Base-by-base conservation (phyloP, 1,284 basidiomycete species). In the Ceratobasidium sp. region DNA sequence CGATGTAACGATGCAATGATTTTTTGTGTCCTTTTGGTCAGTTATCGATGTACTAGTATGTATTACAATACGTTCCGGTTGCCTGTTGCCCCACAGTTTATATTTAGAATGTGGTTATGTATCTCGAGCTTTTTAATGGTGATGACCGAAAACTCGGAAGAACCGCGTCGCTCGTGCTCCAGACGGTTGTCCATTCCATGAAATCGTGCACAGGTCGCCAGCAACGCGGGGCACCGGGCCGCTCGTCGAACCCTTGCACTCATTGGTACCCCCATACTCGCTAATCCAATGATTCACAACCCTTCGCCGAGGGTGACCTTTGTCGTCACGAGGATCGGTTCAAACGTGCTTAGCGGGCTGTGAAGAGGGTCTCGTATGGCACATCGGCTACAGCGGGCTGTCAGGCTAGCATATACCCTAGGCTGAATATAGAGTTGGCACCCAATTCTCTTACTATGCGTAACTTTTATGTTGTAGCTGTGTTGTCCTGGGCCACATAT, bases 1-100 rank as follows among this genome's bases (percentile, higher is more conserved):
- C 16, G 65, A 69, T 57, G 65, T 58, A 41, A 69, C 53, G 21
- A 69, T 69, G 65, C 65, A 69, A 26, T 69, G 43, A 58, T 23
- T 28, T 39, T 10, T 30, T 46, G 4, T 55, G 2, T 41, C 48
- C 50, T 4, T 58, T 41, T 45, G 23, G 45, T 21, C 28, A 21
- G 43, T 39, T 39, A 8, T 26, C 10, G 41, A 39, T 69, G 43
- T 69, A 32, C 6, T 58, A 58, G 52, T 36, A 30, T 58, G 52
- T 69, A 58, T 39, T 58, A 39, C 34, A 2, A 16, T 55, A 14
- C 14, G 36, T 39, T 39, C 36, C 14, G 18, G 6, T 55, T 2
- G 30, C 12, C 10, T 26, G 16, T 23, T 50, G 12, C 28, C 14
- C 30, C 23, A 55, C 14, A 55, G 5, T 8, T 45, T 3, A 10